Evolutionary conservation across 2,329 filamentous ascomycete genomes (phyloP), one percentile per base, ranked within the genome.

Genomic region (Botryotinia convoluta): DNA sequence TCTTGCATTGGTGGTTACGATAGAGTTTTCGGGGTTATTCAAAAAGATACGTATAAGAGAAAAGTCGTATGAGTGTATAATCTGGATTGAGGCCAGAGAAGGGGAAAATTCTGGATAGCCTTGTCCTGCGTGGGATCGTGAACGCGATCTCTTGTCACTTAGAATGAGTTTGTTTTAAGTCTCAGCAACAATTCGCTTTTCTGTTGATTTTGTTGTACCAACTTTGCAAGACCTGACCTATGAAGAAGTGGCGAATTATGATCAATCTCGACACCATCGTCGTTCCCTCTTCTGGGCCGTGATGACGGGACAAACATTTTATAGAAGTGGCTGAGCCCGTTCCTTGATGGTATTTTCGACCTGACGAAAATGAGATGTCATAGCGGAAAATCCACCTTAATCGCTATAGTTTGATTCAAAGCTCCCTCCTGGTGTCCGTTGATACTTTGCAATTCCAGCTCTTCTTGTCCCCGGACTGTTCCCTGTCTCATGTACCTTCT

Each of bases 11-110:
- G 48, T 14, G 4, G 10, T n/a, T 14, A 26, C 14, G 48, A n/a
- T 51, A 3, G 1, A 10, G 1, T 12, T n/a, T 14, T 14, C 22
- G 22, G 22, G 45, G 1, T 26, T 26, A 9, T 2, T 48, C 0
- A 48, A 48, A 48, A 12, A 12, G 0, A 12, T 51, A 1, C 6
- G 26, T n/a, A 0, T 12, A 14, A 51, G 10, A 4, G 22, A 10
- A 51, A 14, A 14, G 10, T 51, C 10, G 22, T 14, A 10, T 14
- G 26, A 1, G 4, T 26, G 4, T 48, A 48, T 48, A 12, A 26
- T 48, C 9, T 26, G 45, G 22, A 26, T 26, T 12, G 45, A 48
- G 22, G 8, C 9, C 10, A 48, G 45, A 48, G 45, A 26, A 48
- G 10, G 2, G 10, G 22, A 48, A 5, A 26, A 1, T 20, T 48